Percentiles rank a stretch among this genome's conserved stretches.
Conservation (phyloP, 2,329 filamentous ascomycete species). For the Chrysoporthe deuterocubensis region DNA sequence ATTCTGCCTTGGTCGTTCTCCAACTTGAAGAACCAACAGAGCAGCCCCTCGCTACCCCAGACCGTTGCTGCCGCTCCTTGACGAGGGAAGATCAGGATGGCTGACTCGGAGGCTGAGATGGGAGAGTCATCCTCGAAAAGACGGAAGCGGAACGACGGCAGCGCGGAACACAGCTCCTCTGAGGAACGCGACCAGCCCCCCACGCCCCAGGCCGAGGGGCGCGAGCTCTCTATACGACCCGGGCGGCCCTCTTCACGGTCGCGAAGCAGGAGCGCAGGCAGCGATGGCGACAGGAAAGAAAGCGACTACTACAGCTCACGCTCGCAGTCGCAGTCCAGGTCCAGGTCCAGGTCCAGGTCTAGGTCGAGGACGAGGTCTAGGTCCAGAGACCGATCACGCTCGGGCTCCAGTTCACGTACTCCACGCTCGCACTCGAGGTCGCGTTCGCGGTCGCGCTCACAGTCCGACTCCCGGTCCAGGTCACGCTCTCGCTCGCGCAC, state of each 20-base stretch:
- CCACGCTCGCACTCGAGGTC: slow-evolving; percentile 33
- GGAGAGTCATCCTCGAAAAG: slow-evolving; percentile 45
- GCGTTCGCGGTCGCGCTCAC: slow-evolving; percentile 32
- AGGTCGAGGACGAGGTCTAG: slow-evolving; percentile 33
- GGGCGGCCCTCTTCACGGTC: slow-evolving; percentile 32
- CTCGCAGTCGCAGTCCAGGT: slow-evolving; percentile 32
- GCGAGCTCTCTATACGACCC: slow-evolving; percentile 35
- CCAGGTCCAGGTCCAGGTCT: slow-evolving; percentile 31
- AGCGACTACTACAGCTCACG: slow-evolving; percentile 31
- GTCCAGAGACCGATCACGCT: slow-evolving; percentile 34
- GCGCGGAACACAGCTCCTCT: slow-evolving; percentile 48
- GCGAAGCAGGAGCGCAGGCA: slow-evolving; percentile 29
- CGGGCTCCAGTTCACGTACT: slow-evolving; percentile 32
- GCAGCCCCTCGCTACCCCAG: neutral
- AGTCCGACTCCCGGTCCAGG: slow-evolving; percentile 12
- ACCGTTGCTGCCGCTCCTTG: neutral
- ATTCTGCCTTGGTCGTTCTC: neutral
- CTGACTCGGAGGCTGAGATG: slow-evolving; percentile 4
- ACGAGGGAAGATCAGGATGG: neutral
- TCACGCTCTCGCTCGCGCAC: slow-evolving; percentile 40
- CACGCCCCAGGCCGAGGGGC: slow-evolving; percentile 17
- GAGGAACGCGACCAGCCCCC: slow-evolving; percentile 37
- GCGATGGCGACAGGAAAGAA: slow-evolving; percentile 19
- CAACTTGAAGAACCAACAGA: no score
- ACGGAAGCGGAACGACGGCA: slow-evolving; percentile 47